Evolutionary conservation across 192 early-diverging fungal genomes (phyloP), one percentile per base, ranked within the genome.

Genomic region (Mortierella antarctica): DNA sequence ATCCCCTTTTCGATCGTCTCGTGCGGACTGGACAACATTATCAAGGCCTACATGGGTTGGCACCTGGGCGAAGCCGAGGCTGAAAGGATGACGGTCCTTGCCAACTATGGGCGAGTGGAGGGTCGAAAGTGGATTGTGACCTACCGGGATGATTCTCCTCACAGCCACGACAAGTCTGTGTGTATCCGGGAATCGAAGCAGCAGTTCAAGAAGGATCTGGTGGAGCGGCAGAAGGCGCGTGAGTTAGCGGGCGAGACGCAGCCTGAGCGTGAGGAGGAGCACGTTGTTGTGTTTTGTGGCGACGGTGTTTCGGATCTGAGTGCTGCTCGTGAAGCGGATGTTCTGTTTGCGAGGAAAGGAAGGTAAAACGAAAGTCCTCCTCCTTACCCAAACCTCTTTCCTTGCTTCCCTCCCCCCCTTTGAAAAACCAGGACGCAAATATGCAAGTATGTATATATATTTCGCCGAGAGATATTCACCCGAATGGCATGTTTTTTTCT

Each of bases 251-350:
- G 20, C 1, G 72, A 74, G 64, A 74, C 57, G 2, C 15, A 44
- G 11, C 15, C 49, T 44, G 54, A 57, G 17, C 23, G 20, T 14
- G 52, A 9, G 18, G 52, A 80, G 20, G 59, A 80, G 17, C 77
- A 80, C 20, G 68, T 87, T 12, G 83, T 93, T 65, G 82, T 95
- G 6, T 95, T 94, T 73, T 88, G 92, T 51, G 94, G 94, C 7
- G 94, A 95, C 76, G 93, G 94, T 52, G 87, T 95, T 14, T 90
- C 88, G 4, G 94, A 95, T 70, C 84, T 95, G 23, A 89, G 88
- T 12, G 94, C 92, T 21, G 93, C 94, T 15, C 74, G 85, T n/a
- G 88, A 93, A 31, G 92, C 92, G 1, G 93, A 95, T 56, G 53
- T 92, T 18, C 75, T 95, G 39, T 94, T 95, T 82, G 93, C 93